Conservation (phyloP, 495 filamentous ascomycete species). For the Hamigera avellanea region DNA sequence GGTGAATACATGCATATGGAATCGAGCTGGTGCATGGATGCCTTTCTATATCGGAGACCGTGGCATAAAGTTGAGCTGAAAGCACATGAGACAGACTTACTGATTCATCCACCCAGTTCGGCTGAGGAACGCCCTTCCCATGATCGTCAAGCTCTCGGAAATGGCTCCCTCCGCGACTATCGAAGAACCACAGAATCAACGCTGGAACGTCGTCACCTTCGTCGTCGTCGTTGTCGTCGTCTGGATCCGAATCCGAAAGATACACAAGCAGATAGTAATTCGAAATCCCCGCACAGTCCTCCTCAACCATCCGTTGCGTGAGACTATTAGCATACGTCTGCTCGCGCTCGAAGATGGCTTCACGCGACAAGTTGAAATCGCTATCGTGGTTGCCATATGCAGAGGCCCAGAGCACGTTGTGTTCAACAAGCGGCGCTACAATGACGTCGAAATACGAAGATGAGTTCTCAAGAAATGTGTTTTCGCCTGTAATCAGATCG, state of each 20-base stretch:
- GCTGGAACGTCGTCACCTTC: conserved; percentile 20
- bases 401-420: conserved; percentile 47
- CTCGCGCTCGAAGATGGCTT: conserved; percentile 44
- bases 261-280: conserved; percentile 58
- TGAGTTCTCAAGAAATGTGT: conserved; percentile 44
- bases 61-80: too few species aligned
- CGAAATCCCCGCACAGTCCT: conserved; percentile 40
- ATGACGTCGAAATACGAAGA: conserved; percentile 50
- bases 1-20: too few species aligned
- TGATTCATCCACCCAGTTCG: conserved; percentile 25
- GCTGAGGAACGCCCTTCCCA: conserved; percentile 19
- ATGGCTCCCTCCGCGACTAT: conserved; percentile 49
- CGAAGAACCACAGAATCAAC: conserved; percentile 67
- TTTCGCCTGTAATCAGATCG: conserved; percentile 63
- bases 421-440: conserved; percentile 42
- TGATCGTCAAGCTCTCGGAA: conserved; percentile 28
- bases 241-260: conserved; percentile 8
- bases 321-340: conserved; percentile 37
- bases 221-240: conserved; percentile 9
- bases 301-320: conserved; percentile 37
- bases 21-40: too few species aligned
- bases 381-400: conserved; percentile 71
- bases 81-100: conserved; percentile 11
- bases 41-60: too few species aligned
- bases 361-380: conserved; percentile 45